phyloP scores from a whole-genome alignment of 805 yeast species.

The Blastobotrys parvus region DNA sequence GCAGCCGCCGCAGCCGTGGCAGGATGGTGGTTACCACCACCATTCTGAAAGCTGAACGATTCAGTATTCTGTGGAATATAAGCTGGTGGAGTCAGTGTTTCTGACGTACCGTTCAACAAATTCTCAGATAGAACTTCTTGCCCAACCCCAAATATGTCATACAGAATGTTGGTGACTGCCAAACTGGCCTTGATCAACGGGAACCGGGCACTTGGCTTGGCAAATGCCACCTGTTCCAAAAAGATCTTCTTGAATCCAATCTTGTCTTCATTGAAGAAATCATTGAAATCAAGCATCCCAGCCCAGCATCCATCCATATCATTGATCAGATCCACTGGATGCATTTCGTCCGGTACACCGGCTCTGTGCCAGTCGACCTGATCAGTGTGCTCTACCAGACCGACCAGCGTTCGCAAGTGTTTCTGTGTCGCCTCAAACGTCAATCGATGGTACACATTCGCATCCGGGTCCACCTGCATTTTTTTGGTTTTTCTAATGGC shows the following conservation, averaged over 20 bases:
- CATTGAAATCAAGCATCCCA: constrained; percentile 20
- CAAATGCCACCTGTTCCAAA: constrained; percentile 19
- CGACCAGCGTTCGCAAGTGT: constrained; percentile 13
- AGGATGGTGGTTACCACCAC: constrained; percentile 1
- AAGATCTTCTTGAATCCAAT: constrained; percentile 16
- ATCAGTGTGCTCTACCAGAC: constrained; percentile 10
- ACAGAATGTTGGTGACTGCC: constrained; percentile 17
- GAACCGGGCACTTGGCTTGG: constrained; percentile 14
- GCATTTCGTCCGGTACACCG: constrained; percentile 13
- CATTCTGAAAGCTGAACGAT: constrained; percentile 3
- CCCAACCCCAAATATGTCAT: constrained; percentile 9
- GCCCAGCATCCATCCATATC: constrained; percentile 13
- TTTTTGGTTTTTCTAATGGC: constrained; percentile 11
- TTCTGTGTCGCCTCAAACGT: constrained; percentile 10
- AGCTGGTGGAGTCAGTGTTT: constrained; percentile 13
- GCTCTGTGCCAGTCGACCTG: constrained; percentile 17
- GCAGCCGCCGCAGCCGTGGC: background rate
- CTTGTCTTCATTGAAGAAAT: constrained; percentile 16
- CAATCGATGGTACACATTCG: constrained; percentile 6
- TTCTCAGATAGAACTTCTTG: constrained; percentile 2
- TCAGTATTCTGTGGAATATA: constrained; percentile 7
- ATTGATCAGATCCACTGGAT: constrained; percentile 12
- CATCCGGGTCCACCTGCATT: constrained; percentile 10
- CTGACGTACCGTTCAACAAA: constrained; percentile 10
- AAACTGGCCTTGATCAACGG: constrained; percentile 19